Evolutionary conservation across 805 yeast species (phyloP).

Genomic region (Zygosaccharomyces lentus): DNA sequence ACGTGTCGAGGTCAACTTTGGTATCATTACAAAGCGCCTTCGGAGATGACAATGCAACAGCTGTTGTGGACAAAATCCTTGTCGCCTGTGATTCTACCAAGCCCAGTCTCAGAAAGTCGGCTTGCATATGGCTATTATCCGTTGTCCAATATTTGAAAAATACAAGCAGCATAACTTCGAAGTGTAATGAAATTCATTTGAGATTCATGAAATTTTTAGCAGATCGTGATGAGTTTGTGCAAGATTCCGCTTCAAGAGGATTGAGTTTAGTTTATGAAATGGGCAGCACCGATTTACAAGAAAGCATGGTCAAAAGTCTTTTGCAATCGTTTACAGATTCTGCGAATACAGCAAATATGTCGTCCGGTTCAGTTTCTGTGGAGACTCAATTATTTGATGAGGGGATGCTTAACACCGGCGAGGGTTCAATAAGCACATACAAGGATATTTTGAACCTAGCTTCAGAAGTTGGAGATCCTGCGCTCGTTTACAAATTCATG

Average conservation of each 20-base stretch:
- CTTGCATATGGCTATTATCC: constrained; percentile 83
- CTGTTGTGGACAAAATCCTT: constrained; percentile 48
- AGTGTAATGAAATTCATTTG: constrained; percentile 60
- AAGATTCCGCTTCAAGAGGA: constrained; percentile 90
- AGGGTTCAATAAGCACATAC: constrained; percentile 85
- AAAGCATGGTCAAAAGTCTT: constrained; percentile 66
- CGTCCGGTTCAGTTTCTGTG: constrained; percentile 64
- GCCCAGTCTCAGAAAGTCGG: constrained; percentile 68
- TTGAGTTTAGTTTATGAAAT: constrained; percentile 74
- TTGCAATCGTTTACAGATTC: constrained; percentile 76
- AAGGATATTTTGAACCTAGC: constrained; percentile 85
- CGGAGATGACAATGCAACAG: constrained; percentile 20
- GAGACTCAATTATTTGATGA: constrained; percentile 86
- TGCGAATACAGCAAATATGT: constrained; percentile 37
- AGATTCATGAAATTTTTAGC: constrained; percentile 74
- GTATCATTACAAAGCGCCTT: constrained; percentile 6
- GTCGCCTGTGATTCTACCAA: constrained; percentile 56
- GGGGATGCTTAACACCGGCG: constrained; percentile 73
- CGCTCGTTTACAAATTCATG: constrained; percentile 91
- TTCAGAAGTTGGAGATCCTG: constrained; percentile 92
- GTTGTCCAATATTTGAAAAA: constrained; percentile 69
- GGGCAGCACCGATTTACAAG: constrained; percentile 65
- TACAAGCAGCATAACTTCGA: constrained; percentile 36
- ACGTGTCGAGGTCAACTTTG: constrained; percentile 41
- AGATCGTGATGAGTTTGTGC: constrained; percentile 81